Base-by-base conservation (phyloP, 2,329 filamentous ascomycete species). In the Trichoderma sp. region DNA sequence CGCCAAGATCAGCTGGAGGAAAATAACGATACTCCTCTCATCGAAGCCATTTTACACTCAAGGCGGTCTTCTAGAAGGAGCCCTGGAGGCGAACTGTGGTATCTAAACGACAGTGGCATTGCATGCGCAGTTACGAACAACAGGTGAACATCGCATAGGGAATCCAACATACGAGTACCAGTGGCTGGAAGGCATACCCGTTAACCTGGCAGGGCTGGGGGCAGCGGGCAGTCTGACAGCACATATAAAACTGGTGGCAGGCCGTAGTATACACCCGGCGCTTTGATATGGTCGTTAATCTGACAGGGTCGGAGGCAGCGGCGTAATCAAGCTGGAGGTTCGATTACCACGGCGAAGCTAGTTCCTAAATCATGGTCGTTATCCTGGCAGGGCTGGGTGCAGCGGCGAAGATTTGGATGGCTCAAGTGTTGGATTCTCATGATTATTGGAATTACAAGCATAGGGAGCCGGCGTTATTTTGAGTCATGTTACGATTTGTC, bases 301-400 rank as follows among this genome's bases (percentile, higher is more conserved):
- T 49, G 63, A 66, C 63, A 66, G 63, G 63, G 63, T 66, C 63
- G 29, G 63, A 66, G 53, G 63, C 63, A 66, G 53, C 37, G 63
- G 37, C 63, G 53, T 49, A 66, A 53, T 35, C n/a, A 14, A 49
- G 37, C 8, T 13, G n/a, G 35, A 35, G 47, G 62, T 19, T 24
- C 11, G 33, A 24, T 24, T 7, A 55, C 21, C 35, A 19, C 19
- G 24, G 24, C 43, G 24, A 13, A 40, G 37, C 29, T 58, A n/a
- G 53, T 58, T 57, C 63, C n/a, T 19, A 19, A 66, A 53, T 19
- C 63, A 66, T 66, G 63, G 63, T 66, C 53, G 63, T 66, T n/a
- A 66, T 66, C 63, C 63, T 49, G 53, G 63, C 63, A 66, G 63
- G 63, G 63, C 63, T 47, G 63, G 53, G 63, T 66, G 63, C 53